These are phyloP conservation scores for Fraxinus pennsylvanica DNA, from an alignment of 257 asterid species.

Conservation along the genomic window DNA sequence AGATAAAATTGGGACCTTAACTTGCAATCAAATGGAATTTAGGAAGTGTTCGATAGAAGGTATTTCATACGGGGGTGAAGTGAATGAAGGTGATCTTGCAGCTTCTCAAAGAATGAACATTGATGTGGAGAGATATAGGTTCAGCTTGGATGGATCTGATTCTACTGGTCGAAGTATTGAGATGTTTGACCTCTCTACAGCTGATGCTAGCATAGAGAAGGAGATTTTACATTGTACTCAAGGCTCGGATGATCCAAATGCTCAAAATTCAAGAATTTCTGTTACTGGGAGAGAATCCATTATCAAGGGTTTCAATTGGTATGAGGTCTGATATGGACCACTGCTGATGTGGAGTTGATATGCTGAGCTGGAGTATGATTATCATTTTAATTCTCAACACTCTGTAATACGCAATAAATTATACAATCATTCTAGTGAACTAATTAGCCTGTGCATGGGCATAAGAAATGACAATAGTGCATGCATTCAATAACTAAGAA, in stretches of 20 bases:
- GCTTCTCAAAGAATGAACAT: conserved; percentile 61
- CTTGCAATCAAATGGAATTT: conserved; percentile 77
- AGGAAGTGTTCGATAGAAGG: conserved; percentile 66
- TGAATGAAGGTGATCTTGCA: conserved; percentile 64
- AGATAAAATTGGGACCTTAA: conserved; percentile 71
- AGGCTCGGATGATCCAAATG: conserved; percentile 24
- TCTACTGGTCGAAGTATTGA: conserved; percentile 57
- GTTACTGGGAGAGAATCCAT: conserved; percentile 15
- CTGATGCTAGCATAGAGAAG: conserved; percentile 42
- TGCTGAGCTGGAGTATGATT: too few species aligned
- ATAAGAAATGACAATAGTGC: neutral
- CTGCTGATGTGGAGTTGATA: too few species aligned
- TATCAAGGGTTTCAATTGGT: conserved; percentile 43
- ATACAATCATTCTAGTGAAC: neutral
- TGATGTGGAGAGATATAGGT: conserved; percentile 56
- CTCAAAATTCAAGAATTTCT: conserved; percentile 32
- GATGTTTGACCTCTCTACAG: conserved; percentile 58
- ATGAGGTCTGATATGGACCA: too few species aligned
- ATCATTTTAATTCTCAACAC: too few species aligned
- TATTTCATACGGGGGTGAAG: conserved; percentile 56
- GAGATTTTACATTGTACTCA: conserved; percentile 37
- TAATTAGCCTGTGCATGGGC: neutral
- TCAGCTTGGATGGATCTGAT: conserved; percentile 59
- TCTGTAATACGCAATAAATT: neutral
- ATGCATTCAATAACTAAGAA: neutral